phyloP scores from a whole-genome alignment of 768 basidiomycete genomes.

The Macrolepiota albuminosa region DNA sequence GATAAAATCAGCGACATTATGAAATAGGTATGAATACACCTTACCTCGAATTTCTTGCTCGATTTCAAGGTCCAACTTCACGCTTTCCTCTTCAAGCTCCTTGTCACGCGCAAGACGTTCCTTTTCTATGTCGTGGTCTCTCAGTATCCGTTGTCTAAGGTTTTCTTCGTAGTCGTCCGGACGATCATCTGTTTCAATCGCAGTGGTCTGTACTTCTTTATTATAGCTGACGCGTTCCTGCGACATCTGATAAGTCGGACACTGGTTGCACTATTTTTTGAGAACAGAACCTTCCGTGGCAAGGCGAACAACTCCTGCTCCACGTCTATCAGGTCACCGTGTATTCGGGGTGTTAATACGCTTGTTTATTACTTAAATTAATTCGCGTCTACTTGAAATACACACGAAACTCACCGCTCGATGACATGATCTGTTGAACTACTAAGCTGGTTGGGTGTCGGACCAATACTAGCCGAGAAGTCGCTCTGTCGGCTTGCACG shows the following conservation, averaged over 20 bases:
- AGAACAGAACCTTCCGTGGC: constrained; percentile 65
- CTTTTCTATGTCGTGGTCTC: constrained; percentile 66
- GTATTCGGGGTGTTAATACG: constrained; percentile 55
- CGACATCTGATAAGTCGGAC: neutral
- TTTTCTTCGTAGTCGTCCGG: constrained; percentile 60
- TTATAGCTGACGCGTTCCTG: constrained; percentile 81
- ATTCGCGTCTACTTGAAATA: neutral
- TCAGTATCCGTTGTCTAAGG: constrained; percentile 62
- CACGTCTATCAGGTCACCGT: constrained; percentile 81
- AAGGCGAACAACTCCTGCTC: constrained; percentile 90
- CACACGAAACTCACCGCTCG: constrained; percentile 48
- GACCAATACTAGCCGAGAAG: constrained; percentile 42
- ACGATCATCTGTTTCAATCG: constrained; percentile 48
- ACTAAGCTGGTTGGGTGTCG: constrained; percentile 39
- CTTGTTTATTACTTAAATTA: constrained; percentile 27
- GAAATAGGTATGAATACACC: neutral
- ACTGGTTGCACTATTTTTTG: neutral
- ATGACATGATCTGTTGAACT: constrained; percentile 66
- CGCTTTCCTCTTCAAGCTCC: constrained; percentile 78
- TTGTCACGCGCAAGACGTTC: constrained; percentile 68
- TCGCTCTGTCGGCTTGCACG: constrained; percentile 71
- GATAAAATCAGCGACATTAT: neutral
- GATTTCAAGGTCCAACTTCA: constrained; percentile 80
- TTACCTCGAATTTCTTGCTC: constrained; percentile 82
- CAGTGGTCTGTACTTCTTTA: constrained; percentile 79